These are phyloP conservation scores for Balakata baccata DNA, from an alignment of 345 rosid species.

Conservation along the genomic window DNA sequence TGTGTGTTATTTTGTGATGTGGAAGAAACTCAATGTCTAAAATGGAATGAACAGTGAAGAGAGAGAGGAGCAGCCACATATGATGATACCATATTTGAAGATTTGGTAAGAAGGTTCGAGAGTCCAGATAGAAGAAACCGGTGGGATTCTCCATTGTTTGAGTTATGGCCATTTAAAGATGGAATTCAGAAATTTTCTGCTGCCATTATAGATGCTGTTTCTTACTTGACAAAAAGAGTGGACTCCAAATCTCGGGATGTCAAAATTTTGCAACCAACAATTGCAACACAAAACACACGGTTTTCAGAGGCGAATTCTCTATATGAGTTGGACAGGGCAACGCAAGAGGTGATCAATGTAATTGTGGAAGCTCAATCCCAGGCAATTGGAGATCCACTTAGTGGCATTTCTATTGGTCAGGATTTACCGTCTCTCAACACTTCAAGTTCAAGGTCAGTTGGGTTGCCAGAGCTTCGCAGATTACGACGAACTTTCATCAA, in stretches of 20 bases:
- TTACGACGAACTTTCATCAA: constrained; percentile 78
- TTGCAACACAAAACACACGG: constrained; percentile 70
- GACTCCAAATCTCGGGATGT: constrained; percentile 75
- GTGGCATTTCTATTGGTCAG: constrained; percentile 53
- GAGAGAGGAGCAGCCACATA: constrained; percentile 60
- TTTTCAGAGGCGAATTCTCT: constrained; percentile 78
- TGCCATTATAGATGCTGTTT: constrained; percentile 66
- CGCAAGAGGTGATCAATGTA: constrained; percentile 71
- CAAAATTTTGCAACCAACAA: constrained; percentile 83
- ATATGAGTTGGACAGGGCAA: constrained; percentile 81
- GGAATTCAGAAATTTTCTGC: constrained; percentile 56
- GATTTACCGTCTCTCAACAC: constrained; percentile 53
- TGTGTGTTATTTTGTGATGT: constrained; percentile 72
- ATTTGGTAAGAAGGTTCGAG: constrained; percentile 83
- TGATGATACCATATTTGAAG: constrained; percentile 64
- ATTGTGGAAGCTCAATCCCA: constrained; percentile 80
- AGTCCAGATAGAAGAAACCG: constrained; percentile 83
- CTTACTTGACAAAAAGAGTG: constrained; percentile 65
- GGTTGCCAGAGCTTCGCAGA: constrained; percentile 82
- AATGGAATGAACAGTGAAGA: constrained; percentile 75
- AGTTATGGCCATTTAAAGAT: constrained; percentile 56
- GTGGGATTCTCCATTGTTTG: constrained; percentile 96
- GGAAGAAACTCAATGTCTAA: constrained; percentile 57
- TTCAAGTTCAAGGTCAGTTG: constrained; percentile 68
- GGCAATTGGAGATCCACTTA: constrained; percentile 63